Evolutionary conservation across 1,284 basidiomycete species (phyloP).

Genomic region (Tranzscheliella williamsii): DNA sequence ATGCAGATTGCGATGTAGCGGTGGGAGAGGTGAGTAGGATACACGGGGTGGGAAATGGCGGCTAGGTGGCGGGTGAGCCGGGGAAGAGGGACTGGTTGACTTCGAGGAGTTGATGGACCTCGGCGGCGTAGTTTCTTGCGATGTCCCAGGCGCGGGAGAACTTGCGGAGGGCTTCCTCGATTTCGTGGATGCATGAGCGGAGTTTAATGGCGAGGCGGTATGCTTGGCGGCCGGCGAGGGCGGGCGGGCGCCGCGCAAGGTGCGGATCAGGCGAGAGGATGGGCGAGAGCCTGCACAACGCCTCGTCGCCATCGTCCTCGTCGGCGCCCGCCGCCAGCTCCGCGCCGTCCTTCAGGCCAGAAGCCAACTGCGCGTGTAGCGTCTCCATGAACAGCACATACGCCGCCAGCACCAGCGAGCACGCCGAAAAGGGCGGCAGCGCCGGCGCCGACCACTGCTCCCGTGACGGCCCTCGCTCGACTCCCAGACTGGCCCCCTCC

Average conservation of each 20-base stretch:
- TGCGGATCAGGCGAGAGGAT: constrained; percentile 29
- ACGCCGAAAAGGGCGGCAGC: constrained; percentile 47
- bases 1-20: too few relatives aligned
- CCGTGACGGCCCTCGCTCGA: background rate
- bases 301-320: constrained; percentile 8
- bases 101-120: constrained; percentile 30
- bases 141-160: constrained; percentile 38
- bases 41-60: background rate
- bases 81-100: constrained; percentile 34
- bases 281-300: constrained; percentile 16
- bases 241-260: constrained; percentile 7
- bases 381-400: constrained; percentile 51
- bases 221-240: constrained; percentile 15
- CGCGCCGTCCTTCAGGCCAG: constrained; percentile 11
- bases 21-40: too few relatives aligned
- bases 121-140: constrained; percentile 35
- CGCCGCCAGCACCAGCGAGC: constrained; percentile 46
- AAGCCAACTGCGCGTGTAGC: constrained; percentile 40
- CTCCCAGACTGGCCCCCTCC: constrained; percentile 1
- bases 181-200: constrained; percentile 24
- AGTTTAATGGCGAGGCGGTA: constrained; percentile 26
- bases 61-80: background rate
- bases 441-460: constrained; percentile 38
- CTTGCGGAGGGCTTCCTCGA: constrained; percentile 30
- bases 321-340: background rate